These are phyloP conservation scores for Balansia obtecta DNA, from an alignment of 2,329 filamentous ascomycete species.

Conservation along the genomic window DNA sequence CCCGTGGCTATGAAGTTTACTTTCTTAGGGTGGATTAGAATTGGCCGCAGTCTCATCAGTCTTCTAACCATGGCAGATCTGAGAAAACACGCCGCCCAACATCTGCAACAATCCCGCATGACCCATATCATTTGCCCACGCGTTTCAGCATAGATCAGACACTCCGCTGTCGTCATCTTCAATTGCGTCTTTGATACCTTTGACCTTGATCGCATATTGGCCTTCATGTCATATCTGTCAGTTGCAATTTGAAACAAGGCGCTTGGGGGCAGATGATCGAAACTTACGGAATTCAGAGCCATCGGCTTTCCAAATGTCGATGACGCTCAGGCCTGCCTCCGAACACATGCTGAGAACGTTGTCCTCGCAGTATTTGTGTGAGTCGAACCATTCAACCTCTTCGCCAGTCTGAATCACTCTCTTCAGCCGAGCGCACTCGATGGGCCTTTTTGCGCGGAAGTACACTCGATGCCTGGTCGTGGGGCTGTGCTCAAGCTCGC, in stretches of 20 bases:
- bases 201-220: constrained; percentile 25
- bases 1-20: no score
- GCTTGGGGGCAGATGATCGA: not conserved
- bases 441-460: constrained; percentile 22
- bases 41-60: no score
- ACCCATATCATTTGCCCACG: not conserved
- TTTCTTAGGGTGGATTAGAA: no score
- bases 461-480: constrained; percentile 28
- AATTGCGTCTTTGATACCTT: constrained; percentile 14
- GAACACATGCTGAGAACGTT: constrained; percentile 26
- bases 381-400: constrained; percentile 31
- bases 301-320: constrained; percentile 23
- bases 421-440: constrained; percentile 15
- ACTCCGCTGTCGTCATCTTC: constrained; percentile 26
- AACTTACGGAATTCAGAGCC: constrained; percentile 27
- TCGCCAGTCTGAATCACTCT: constrained; percentile 18
- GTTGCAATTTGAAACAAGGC: constrained; percentile 5
- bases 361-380: constrained; percentile 27
- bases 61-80: no score
- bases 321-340: constrained; percentile 24
- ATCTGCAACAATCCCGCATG: not conserved
- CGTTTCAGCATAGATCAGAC: constrained; percentile 14
- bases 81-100: not conserved
- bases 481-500: constrained; percentile 22
- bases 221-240: constrained; percentile 14